Percentiles rank a stretch among this genome's conserved stretches.
phyloP scores from a whole-genome alignment of 345 rosid species.

The Raphanus sativus region DNA sequence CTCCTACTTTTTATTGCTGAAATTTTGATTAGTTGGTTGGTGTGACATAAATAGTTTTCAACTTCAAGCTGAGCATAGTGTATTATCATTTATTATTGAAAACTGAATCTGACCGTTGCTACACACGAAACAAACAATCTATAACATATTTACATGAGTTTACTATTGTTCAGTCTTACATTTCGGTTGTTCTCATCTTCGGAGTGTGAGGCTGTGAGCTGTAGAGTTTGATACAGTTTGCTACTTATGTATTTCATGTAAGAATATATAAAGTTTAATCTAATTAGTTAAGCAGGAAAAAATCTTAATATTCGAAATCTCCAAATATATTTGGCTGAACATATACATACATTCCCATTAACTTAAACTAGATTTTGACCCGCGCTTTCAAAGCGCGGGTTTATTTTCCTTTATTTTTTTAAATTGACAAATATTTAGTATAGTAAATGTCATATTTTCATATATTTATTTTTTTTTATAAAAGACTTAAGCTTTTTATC shows the following conservation, averaged over 20 bases:
- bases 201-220: background rate
- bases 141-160: background rate
- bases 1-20: background rate
- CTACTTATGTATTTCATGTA: background rate
- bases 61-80: background rate
- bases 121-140: background rate
- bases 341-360: background rate
- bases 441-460: no score
- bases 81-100: background rate
- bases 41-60: constrained; percentile 8
- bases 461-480: no score
- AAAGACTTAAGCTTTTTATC: no score
- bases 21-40: constrained; percentile 11
- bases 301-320: background rate
- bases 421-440: no score
- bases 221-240: background rate
- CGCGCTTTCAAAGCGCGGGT: no score
- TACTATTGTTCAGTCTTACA: background rate
- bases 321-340: background rate
- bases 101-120: constrained; percentile 9
- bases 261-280: no score
- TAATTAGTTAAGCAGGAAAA: background rate
- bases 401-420: no score
- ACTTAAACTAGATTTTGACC: no score
- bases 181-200: background rate